Evolutionary conservation across 257 asterid genomes (phyloP), one percentile per base, ranked within the genome.

Genomic region (Solanum pinnatisectum): DNA sequence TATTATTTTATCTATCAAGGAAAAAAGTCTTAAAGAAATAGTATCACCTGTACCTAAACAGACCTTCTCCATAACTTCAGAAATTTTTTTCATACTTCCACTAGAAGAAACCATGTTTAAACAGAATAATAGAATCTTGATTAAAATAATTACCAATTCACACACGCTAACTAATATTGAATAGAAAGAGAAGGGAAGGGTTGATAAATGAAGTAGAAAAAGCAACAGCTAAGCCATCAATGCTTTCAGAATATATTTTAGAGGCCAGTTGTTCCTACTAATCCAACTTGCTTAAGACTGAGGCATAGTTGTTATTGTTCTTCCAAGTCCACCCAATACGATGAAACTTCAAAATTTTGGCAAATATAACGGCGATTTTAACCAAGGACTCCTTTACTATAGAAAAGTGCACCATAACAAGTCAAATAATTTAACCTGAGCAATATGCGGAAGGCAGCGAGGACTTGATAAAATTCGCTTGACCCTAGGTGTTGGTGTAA

Each of bases 401-500:
- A 81, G 40, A 81, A 79, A 49, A 82, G 85, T 18, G 37, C 37
- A 46, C 27, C 85, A 82, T 49, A 46, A 82, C 44, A 82, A 27
- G 30, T n/a, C 30, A 49, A 49, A 82, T 20, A 77, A 13, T 46
- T 81, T 49, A 91, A 96, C 99, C 98, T 97, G 99, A 4, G 99
- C 95, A 52, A 97, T 96, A 91, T 96, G 99, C 10, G 99, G 99
- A 90, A 96, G 95, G 88, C 99, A 97, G 33, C 99, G 96, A 46
- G 94, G 92, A 91, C 99, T 97, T 52, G 99, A 97, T 91, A 97
- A 93, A 88, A 96, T 96, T 90, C 98, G 88, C 89, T 97, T 97
- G 67, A 97, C 99, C 90, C 99, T 93, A 71, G 99, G 99, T 9
- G 99, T 97, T 8, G 99, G 99, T 33, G 99, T 97, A 83, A 97